These are phyloP conservation scores for Talaromyces sp. DNA, from an alignment of 2,329 filamentous ascomycete genomes.

Conservation along the genomic window DNA sequence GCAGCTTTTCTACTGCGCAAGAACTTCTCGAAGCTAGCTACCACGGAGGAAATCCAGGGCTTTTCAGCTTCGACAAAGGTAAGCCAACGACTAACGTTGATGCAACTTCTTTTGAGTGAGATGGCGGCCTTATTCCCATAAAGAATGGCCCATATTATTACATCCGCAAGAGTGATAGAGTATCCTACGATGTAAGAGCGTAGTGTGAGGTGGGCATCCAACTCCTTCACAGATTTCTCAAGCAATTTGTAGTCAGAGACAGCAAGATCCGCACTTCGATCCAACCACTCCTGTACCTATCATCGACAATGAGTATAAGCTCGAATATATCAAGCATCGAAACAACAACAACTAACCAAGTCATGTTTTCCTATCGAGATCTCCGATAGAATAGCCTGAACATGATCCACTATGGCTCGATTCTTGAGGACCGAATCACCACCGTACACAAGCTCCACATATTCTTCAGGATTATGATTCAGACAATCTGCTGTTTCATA, in stretches of 20 bases:
- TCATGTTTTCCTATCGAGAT: slow-evolving; percentile 28
- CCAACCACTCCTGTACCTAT: slow-evolving; percentile 51
- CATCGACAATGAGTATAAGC: slow-evolving; percentile 28
- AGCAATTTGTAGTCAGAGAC: slow-evolving; percentile 74
- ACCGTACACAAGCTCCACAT: background rate
- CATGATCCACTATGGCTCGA: slow-evolving; percentile 31
- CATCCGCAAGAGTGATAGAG: slow-evolving; percentile 67
- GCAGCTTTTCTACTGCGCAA: slow-evolving; percentile 64
- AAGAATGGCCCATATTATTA: slow-evolving; percentile 75
- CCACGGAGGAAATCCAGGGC: slow-evolving; percentile 66
- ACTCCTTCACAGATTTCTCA: slow-evolving; percentile 65
- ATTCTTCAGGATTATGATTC: background rate
- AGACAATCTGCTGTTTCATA: slow-evolving; percentile 35
- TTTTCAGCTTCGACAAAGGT: slow-evolving; percentile 74
- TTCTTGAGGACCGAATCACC: slow-evolving; percentile 16
- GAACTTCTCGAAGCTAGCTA: slow-evolving; percentile 63
- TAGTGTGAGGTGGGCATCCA: slow-evolving; percentile 82
- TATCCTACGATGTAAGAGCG: slow-evolving; percentile 83
- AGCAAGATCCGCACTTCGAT: slow-evolving; percentile 48
- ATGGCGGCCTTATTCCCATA: slow-evolving; percentile 78
- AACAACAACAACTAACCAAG: slow-evolving; percentile 25
- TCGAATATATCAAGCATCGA: slow-evolving; percentile 23
- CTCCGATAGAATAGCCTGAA: slow-evolving; percentile 23
- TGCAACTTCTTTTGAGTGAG: slow-evolving; percentile 39
- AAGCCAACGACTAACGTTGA: slow-evolving; percentile 82